These are phyloP conservation scores for Fragaria vesca DNA, from an alignment of 306 rosid genomes.

Conservation along the genomic window DNA sequence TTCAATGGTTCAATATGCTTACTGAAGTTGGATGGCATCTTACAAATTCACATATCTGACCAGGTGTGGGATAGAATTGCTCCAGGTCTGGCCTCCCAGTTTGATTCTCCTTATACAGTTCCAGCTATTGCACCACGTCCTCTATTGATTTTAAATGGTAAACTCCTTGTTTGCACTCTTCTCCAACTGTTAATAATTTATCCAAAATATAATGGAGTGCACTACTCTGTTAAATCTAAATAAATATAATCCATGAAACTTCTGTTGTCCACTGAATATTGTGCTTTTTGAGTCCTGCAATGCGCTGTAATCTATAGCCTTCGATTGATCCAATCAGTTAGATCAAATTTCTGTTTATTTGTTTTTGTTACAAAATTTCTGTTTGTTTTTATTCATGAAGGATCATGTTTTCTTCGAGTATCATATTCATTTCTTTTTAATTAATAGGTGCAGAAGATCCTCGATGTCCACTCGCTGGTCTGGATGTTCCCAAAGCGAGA, in stretches of 20 bases:
- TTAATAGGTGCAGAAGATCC: conserved; percentile 78
- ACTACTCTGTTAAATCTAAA: conserved; percentile 1
- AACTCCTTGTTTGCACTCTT: conserved; percentile 13
- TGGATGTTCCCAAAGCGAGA: conserved; percentile 41
- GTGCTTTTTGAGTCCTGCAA: not conserved
- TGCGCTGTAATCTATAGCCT: not conserved
- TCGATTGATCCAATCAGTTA: conserved; percentile 11
- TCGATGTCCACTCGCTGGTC: conserved; percentile 67
- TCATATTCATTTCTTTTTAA: conserved; percentile 12
- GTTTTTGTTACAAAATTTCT: not conserved
- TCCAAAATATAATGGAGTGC: conserved; percentile 16
- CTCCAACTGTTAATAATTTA: not conserved
- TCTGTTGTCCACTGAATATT: not conserved
- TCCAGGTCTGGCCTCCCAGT: conserved; percentile 81
- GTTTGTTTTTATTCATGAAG: conserved; percentile 15
- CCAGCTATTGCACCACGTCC: conserved; percentile 80
- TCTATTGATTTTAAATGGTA: conserved; percentile 73
- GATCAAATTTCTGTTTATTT: not conserved
- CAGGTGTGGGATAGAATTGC: conserved; percentile 97
- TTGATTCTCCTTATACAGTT: conserved; percentile 69
- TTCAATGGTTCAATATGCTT: not conserved
- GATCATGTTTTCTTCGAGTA: conserved; percentile 8
- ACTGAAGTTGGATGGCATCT: conserved; percentile 17
- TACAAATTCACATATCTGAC: conserved; percentile 15
- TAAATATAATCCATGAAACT: not conserved